These are phyloP conservation scores for Chrysosphaeria jannelii DNA, from an alignment of 2,329 filamentous ascomycete genomes.

Conservation along the genomic window DNA sequence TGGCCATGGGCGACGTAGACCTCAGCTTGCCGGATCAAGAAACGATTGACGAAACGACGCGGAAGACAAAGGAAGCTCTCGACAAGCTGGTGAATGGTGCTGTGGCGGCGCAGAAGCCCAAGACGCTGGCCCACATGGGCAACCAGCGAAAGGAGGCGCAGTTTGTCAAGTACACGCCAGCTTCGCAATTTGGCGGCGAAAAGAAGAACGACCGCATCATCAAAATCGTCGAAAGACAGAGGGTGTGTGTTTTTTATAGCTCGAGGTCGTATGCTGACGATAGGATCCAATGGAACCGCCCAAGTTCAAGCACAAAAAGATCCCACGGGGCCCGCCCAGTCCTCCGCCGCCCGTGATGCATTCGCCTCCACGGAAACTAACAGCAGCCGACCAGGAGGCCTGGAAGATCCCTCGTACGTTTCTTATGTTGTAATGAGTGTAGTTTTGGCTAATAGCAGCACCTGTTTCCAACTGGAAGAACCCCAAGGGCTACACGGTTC, in stretches of 20 bases:
- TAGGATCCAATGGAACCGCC: slow-evolving; percentile 80
- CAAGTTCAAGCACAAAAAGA: slow-evolving; percentile 98
- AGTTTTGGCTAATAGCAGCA: slow-evolving; percentile 12
- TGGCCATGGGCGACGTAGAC: slow-evolving; percentile 75
- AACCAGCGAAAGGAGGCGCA: slow-evolving; percentile 61
- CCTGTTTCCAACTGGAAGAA: slow-evolving; percentile 99
- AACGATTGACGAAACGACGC: slow-evolving; percentile 54
- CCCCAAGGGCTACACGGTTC: slow-evolving; percentile 89
- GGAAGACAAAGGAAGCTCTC: slow-evolving; percentile 67
- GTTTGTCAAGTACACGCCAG: slow-evolving; percentile 83
- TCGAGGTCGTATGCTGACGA: not conserved
- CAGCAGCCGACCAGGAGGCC: slow-evolving; percentile 84
- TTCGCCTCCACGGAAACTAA: slow-evolving; percentile 78
- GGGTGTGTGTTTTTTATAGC: slow-evolving; percentile 7
- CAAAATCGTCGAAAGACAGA: slow-evolving; percentile 87
- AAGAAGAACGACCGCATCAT: slow-evolving; percentile 88
- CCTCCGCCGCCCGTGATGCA: slow-evolving; percentile 88
- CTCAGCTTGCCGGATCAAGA: slow-evolving; percentile 62
- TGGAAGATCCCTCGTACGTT: slow-evolving; percentile 44
- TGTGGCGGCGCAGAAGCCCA: slow-evolving; percentile 77
- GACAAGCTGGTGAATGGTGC: slow-evolving; percentile 59
- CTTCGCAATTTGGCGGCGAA: slow-evolving; percentile 79
- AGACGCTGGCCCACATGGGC: slow-evolving; percentile 45
- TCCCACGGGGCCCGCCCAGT: slow-evolving; percentile 49
- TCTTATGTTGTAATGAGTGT: not conserved